Evolutionary conservation across 805 yeast genomes (phyloP).

Genomic region (Candida quercuum): DNA sequence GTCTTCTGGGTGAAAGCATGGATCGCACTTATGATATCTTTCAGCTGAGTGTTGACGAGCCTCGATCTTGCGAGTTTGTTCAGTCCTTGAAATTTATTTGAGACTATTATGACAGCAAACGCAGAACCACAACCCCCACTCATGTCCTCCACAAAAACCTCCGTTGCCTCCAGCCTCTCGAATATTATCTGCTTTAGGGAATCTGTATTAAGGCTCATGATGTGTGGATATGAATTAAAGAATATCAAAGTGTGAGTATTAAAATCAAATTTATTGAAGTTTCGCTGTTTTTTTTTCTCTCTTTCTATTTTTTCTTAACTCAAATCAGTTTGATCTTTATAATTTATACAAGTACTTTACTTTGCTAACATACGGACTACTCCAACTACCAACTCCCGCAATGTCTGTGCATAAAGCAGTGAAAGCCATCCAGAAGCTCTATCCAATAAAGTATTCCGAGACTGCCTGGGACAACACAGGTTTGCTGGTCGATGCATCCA

Average conservation of each 20-base stretch:
- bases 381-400: background rate
- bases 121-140: conserved; percentile 95
- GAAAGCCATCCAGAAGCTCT: conserved; percentile 58
- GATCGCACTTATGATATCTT: conserved; percentile 78
- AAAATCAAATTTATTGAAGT: too few relatives aligned
- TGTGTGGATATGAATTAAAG: too few relatives aligned
- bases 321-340: too few relatives aligned
- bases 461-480: conserved; percentile 96
- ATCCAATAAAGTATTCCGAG: conserved; percentile 81
- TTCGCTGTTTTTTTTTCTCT: background rate
- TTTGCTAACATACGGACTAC: too few relatives aligned
- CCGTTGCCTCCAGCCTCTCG: conserved; percentile 51
- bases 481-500: conserved; percentile 66
- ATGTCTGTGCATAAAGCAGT: conserved; percentile 40
- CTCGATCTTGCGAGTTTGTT: conserved; percentile 84
- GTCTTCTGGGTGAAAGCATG: conserved; percentile 96
- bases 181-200: conserved; percentile 43
- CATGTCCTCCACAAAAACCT: conserved; percentile 72
- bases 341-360: too few relatives aligned
- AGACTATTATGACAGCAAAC: conserved; percentile 86
- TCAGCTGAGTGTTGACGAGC: conserved; percentile 71
- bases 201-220: conserved; percentile 27
- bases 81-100: conserved; percentile 66
- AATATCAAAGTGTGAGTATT: too few relatives aligned
- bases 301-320: background rate